Percentiles rank a stretch among this genome's conserved stretches.
These are phyloP conservation scores for Candida odintsovae DNA, from an alignment of 805 yeast genomes.

Conservation along the genomic window DNA sequence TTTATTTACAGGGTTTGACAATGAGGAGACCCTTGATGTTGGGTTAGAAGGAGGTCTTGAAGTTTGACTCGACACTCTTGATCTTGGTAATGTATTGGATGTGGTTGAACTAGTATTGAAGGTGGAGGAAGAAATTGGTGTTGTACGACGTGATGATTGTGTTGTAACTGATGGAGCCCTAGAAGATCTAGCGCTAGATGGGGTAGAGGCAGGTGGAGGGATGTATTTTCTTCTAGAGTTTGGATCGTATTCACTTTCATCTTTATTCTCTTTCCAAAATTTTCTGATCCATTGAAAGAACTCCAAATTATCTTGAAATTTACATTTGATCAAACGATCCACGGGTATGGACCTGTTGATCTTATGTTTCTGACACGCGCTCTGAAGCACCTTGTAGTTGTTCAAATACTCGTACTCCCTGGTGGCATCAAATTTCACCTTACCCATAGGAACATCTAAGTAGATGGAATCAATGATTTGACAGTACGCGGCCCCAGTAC, in stretches of 20 bases:
- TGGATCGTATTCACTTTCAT: slow-evolving; percentile 70
- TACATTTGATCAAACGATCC: slow-evolving; percentile 76
- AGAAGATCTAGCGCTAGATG: not conserved
- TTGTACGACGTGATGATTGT: not conserved
- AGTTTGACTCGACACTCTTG: slow-evolving; percentile 6
- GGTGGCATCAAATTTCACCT: slow-evolving; percentile 66
- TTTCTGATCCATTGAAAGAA: slow-evolving; percentile 88
- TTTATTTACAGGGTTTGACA: slow-evolving; percentile 22
- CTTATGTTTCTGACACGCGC: slow-evolving; percentile 64
- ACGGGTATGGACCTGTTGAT: slow-evolving; percentile 76
- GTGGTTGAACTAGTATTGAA: slow-evolving; percentile 4
- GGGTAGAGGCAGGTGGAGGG: slow-evolving; percentile 11
- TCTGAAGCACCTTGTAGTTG: slow-evolving; percentile 83
- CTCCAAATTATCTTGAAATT: slow-evolving; percentile 91
- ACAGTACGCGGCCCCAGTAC: slow-evolving; percentile 93
- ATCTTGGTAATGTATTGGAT: slow-evolving; percentile 6
- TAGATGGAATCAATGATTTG: slow-evolving; percentile 84
- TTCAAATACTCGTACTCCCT: slow-evolving; percentile 71
- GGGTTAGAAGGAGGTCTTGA: slow-evolving; percentile 12
- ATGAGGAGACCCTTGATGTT: slow-evolving; percentile 23
- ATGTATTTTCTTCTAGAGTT: slow-evolving; percentile 41
- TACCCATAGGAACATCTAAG: slow-evolving; percentile 74
- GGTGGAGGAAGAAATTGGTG: not conserved
- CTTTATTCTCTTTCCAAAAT: slow-evolving; percentile 73
- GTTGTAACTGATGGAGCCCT: not conserved